Evolutionary conservation across 2,329 filamentous ascomycete species (phyloP), one percentile per base, ranked within the genome.

Genomic region (Aspergillus nomiae): DNA sequence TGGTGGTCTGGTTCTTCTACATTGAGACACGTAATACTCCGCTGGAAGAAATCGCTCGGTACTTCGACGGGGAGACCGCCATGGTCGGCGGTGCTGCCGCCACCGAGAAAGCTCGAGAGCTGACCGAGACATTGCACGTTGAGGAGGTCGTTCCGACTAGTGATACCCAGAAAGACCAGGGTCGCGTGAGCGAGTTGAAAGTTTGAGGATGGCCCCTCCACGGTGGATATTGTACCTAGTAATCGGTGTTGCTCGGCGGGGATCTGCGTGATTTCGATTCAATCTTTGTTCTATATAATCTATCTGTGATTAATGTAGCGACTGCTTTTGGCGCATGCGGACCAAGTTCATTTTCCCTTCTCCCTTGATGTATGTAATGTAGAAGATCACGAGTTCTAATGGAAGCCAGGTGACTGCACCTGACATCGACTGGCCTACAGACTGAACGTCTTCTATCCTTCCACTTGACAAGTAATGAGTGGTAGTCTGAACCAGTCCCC

Each of bases 1-100:
- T 68, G 7, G 66, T 76, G 38, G 76, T 78, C 24, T 79, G 68
- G 60, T 76, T 76, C 69, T 76, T 71, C 65, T 79, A 76, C 59
- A 65, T 73, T 10, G 75, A 77, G 65, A 77, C 74, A 2, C 72
- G 72, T 43, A 71, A 69, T 12, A 73, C 74, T 14, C 71, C 74
- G 0, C 60, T 77, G 16, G 75, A 77, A 55, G 73, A 76, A 63
- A 73, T 76, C 59, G 67, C 88, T 10, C 67, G 66, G 58, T 63
- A 66, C 36, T 68, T 77, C 36, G 70, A 71, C 48, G 71, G 70
- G 21, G 71, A 71, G 3, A 63, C 63, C 3, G 63, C 67, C 54
- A 56, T 64, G 43, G 65, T 69, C 32, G 70, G 67, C 41, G 71
- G 69, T 55, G 68, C 46, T 38, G 64, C 62, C 54, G 69, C 61